Evolutionary conservation across 176 grass and related monocot genomes (phyloP).

Genomic region (Triticum urartu): DNA sequence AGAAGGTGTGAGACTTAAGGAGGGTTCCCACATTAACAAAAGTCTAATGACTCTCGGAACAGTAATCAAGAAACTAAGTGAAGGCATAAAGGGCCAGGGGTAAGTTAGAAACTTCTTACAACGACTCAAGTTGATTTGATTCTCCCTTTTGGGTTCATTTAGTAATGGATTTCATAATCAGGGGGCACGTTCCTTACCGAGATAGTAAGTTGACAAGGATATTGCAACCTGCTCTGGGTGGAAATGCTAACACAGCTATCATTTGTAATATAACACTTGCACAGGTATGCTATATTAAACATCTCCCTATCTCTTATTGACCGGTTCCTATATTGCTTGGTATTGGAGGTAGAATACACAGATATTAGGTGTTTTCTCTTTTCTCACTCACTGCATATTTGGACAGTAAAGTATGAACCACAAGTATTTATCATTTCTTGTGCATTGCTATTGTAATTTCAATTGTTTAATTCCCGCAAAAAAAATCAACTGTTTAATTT

Average conservation of each 20-base stretch:
- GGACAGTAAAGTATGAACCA: not conserved
- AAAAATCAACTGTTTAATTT: not conserved
- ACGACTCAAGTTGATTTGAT: constrained; percentile 15
- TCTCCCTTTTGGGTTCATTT: constrained; percentile 19
- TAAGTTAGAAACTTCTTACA: constrained; percentile 41
- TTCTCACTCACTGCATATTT: not conserved
- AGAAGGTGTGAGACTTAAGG: constrained; percentile 89
- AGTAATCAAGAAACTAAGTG: constrained; percentile 93
- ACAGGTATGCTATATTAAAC: constrained; percentile 51
- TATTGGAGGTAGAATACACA: constrained; percentile 1
- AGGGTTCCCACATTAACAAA: constrained; percentile 99
- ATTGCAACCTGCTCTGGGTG: constrained; percentile 85
- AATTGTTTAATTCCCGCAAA: not conserved
- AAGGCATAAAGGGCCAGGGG: constrained; percentile 88
- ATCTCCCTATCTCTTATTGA: not conserved
- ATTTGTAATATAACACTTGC: constrained; percentile 98
- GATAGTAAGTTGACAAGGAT: constrained; percentile 96
- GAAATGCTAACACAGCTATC: constrained; percentile 93
- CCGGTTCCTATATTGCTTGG: constrained; percentile 8
- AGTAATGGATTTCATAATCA: constrained; percentile 41
- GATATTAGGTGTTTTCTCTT: not conserved
- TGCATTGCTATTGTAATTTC: not conserved
- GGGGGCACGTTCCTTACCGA: constrained; percentile 88
- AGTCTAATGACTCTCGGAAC: constrained; percentile 91
- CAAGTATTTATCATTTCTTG: not conserved